phyloP scores from a whole-genome alignment of 192 early-diverging fungal genomes.

The Coemansia sp. region DNA sequence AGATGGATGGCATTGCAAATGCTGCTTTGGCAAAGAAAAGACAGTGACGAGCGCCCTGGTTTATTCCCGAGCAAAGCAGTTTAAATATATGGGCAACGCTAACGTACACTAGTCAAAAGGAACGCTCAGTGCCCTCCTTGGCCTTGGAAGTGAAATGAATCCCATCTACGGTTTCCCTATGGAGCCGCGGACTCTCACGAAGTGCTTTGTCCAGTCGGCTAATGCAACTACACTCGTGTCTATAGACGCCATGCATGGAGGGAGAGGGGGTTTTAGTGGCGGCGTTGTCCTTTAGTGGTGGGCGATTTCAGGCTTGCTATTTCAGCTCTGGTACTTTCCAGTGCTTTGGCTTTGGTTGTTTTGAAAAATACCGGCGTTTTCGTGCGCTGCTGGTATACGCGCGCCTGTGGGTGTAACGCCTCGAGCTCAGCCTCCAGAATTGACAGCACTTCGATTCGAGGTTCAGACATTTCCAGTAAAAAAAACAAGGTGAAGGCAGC shows the following conservation, averaged over 20 bases:
- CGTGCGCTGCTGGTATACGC: conserved; percentile 26
- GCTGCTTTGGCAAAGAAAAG: neutral
- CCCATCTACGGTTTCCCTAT: too few relatives aligned
- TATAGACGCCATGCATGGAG: neutral
- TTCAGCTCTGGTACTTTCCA: conserved; percentile 6
- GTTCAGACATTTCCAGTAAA: neutral
- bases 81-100: too few relatives aligned
- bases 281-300: neutral
- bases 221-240: neutral
- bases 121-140: too few relatives aligned
- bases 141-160: too few relatives aligned
- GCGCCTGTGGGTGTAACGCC: conserved; percentile 14
- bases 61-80: too few relatives aligned
- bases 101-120: too few relatives aligned
- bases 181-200: neutral
- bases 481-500: neutral
- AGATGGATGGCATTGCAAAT: neutral
- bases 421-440: conserved; percentile 36
- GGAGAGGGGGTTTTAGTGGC: neutral
- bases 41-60: neutral
- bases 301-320: conserved; percentile 3
- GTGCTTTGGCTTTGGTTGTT: conserved; percentile 6
- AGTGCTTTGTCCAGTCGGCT: neutral
- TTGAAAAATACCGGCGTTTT: conserved; percentile 20
- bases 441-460: conserved; percentile 20